A percentile compares a stretch with the other conserved stretches of the same genome.
These are phyloP conservation scores for Colletotrichum trifolii DNA, from an alignment of 2,329 filamentous ascomycete genomes.

Conservation along the genomic window DNA sequence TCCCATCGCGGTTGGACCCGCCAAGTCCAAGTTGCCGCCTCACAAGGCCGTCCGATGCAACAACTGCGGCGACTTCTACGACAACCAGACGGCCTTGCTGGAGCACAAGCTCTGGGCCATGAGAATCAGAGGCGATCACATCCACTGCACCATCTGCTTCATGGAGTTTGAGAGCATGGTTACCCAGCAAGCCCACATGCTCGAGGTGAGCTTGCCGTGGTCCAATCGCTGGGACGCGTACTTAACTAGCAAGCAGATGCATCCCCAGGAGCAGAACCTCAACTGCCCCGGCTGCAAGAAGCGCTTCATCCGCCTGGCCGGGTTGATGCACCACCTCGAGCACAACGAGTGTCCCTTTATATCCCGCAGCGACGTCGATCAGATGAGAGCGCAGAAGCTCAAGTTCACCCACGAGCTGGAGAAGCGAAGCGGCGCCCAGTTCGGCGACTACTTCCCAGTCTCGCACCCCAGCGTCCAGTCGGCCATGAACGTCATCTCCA, in stretches of 20 bases:
- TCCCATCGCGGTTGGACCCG: no score
- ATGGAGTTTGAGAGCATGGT: conserved; percentile 49
- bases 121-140: conserved; percentile 43
- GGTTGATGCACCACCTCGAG: conserved; percentile 60
- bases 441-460: conserved; percentile 38
- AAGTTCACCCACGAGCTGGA: conserved; percentile 48
- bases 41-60: conserved; percentile 16
- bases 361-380: conserved; percentile 44
- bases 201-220: conserved; percentile 29
- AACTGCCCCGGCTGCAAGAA: conserved; percentile 59
- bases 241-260: conserved; percentile 45
- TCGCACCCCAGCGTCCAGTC: conserved; percentile 24
- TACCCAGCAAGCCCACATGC: conserved; percentile 47
- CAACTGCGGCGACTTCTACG: conserved; percentile 6
- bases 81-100: conserved; percentile 15
- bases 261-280: conserved; percentile 54
- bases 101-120: conserved; percentile 44
- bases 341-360: conserved; percentile 51
- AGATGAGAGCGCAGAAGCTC: conserved; percentile 50
- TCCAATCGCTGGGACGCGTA: no score
- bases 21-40: conserved; percentile 6
- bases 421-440: conserved; percentile 31
- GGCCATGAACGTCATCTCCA: conserved; percentile 14
- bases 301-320: conserved; percentile 50
- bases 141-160: conserved; percentile 53